Conservation (phyloP, 495 filamentous ascomycete genomes). For the Cudoniella acicularis region DNA sequence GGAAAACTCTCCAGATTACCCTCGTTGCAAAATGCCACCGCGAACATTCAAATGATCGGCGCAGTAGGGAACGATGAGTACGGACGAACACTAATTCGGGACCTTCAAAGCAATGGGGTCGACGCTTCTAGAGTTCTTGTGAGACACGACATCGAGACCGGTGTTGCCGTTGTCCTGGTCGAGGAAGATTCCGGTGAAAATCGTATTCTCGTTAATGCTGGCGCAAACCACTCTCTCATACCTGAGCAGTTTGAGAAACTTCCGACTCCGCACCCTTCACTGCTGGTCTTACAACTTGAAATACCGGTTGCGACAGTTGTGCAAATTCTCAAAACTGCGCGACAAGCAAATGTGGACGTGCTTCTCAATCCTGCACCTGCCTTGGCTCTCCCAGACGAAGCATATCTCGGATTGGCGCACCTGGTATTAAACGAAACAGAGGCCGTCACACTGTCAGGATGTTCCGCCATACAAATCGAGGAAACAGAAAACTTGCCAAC, state of each 20-base stretch:
- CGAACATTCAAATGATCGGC: slow-evolving; percentile 72
- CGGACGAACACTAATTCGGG: slow-evolving; percentile 45
- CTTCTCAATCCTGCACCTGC: slow-evolving; percentile 65
- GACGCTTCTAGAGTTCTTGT: slow-evolving; percentile 51
- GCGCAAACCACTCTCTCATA: slow-evolving; percentile 60
- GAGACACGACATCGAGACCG: slow-evolving; percentile 55
- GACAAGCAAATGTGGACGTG: slow-evolving; percentile 47
- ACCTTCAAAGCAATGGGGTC: slow-evolving; percentile 48
- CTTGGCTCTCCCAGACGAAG: slow-evolving; percentile 59
- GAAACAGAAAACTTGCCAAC: slow-evolving; percentile 35
- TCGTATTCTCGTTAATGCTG: slow-evolving; percentile 71
- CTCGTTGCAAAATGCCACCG: slow-evolving; percentile 26
- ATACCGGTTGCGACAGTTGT: slow-evolving; percentile 68
- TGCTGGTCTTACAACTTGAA: slow-evolving; percentile 84
- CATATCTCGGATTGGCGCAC: slow-evolving; percentile 64
- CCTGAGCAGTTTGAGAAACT: slow-evolving; percentile 30
- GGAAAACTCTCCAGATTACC: not conserved
- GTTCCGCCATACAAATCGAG: slow-evolving; percentile 44
- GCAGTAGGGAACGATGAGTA: slow-evolving; percentile 70
- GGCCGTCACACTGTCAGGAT: slow-evolving; percentile 58
- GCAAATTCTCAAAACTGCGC: slow-evolving; percentile 52
- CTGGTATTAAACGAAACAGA: slow-evolving; percentile 88
- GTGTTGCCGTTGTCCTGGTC: slow-evolving; percentile 75
- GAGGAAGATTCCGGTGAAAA: slow-evolving; percentile 75
- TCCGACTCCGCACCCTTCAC: slow-evolving; percentile 40